Percentiles rank a stretch among this genome's conserved stretches.
phyloP scores from a whole-genome alignment of 73 alveolate genomes.

The Paramecium sexaurelia region DNA sequence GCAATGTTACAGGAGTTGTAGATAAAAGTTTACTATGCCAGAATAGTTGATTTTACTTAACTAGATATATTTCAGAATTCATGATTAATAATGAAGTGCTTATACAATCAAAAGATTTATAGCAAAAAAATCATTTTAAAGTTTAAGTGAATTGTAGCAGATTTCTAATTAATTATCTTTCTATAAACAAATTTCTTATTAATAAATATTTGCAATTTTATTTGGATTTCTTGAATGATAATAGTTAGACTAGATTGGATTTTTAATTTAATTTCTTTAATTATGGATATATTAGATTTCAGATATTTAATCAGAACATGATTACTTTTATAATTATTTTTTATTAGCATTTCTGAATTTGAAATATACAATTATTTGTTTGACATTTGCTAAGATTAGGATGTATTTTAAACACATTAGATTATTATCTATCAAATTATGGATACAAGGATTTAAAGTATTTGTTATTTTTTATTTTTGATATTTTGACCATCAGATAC shows the following conservation, averaged over 20 bases:
- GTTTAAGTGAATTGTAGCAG: neutral
- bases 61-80: neutral
- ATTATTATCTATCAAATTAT: no score
- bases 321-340: neutral
- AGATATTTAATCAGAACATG: neutral
- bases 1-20: neutral
- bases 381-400: no score
- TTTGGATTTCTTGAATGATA: neutral
- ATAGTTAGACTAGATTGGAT: neutral
- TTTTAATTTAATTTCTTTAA: neutral
- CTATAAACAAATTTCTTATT: neutral
- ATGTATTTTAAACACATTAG: no score
- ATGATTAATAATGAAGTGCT: neutral
- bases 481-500: neutral
- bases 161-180: neutral
- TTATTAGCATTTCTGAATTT: no score
- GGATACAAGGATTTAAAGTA: no score
- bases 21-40: neutral
- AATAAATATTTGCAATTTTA: neutral
- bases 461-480: neutral
- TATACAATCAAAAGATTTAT: neutral
- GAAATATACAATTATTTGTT: no score
- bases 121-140: neutral
- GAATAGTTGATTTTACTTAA: neutral
- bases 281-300: neutral